Percentiles rank a stretch among this genome's conserved stretches.
These are phyloP conservation scores for Cutaneotrichosporon dermatis DNA, from an alignment of 1,284 basidiomycete species.

Conservation along the genomic window DNA sequence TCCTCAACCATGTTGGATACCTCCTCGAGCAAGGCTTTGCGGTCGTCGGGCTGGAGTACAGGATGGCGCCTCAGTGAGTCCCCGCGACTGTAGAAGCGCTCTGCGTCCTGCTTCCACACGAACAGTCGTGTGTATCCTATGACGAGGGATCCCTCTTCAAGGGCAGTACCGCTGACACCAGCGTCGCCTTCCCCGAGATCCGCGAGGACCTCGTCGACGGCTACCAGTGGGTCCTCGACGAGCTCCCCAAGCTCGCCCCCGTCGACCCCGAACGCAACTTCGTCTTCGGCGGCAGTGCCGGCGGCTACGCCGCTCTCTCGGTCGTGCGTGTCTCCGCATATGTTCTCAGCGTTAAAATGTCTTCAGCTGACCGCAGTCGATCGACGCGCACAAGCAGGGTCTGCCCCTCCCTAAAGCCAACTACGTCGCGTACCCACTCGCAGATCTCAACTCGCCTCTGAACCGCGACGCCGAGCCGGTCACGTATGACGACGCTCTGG, in stretches of 20 bases:
- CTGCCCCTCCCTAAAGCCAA: background rate
- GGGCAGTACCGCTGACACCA: background rate
- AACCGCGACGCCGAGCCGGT: background rate
- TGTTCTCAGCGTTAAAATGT: too few relatives aligned
- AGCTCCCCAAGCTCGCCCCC: background rate
- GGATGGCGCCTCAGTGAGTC: slow-evolving; percentile 2
- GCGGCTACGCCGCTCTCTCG: background rate
- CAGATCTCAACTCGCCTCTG: background rate
- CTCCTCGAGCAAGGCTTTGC: slow-evolving; percentile 4
- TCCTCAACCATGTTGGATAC: background rate
- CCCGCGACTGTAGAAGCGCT: too few relatives aligned
- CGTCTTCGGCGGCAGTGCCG: slow-evolving; percentile 3
- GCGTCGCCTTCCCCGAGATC: slow-evolving; percentile 4
- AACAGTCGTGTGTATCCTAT: too few relatives aligned
- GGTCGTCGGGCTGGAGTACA: slow-evolving; percentile 3
- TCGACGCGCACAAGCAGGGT: background rate
- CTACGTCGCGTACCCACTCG: slow-evolving; percentile 1
- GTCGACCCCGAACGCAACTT: slow-evolving; percentile 1
- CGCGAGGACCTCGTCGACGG: slow-evolving; percentile 7
- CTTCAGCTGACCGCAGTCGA: background rate
- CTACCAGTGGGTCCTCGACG: slow-evolving; percentile 1
- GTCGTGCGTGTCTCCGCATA: background rate
- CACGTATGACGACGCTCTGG: background rate
- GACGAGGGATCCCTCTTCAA: too few relatives aligned
- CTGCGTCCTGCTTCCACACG: too few relatives aligned